A percentile compares a stretch with the other conserved stretches of the same genome.
Evolutionary conservation across 805 yeast species (phyloP).

Genomic region (Nadsonia fulvescens): DNA sequence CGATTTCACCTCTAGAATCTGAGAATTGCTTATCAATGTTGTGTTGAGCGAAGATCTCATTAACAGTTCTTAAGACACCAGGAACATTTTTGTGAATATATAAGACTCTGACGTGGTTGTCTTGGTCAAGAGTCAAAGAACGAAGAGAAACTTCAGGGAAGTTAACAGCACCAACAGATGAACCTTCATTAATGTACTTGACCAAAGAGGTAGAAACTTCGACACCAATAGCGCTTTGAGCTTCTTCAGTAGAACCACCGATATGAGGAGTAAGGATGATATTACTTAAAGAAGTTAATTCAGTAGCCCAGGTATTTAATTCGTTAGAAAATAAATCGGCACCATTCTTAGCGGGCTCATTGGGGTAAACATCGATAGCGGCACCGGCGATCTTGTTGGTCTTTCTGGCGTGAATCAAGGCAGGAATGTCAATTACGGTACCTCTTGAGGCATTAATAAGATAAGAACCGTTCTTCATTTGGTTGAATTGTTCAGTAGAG

Average conservation of each 20-base stretch:
- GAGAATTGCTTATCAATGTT: slow-evolving; percentile 96
- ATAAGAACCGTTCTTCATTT: slow-evolving; percentile 93
- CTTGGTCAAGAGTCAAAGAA: slow-evolving; percentile 72
- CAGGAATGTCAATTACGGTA: slow-evolving; percentile 91
- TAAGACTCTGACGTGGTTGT: slow-evolving; percentile 71
- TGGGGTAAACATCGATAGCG: slow-evolving; percentile 89
- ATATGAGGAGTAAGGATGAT: slow-evolving; percentile 91
- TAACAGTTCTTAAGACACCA: slow-evolving; percentile 94
- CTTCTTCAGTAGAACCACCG: slow-evolving; percentile 98
- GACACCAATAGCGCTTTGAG: slow-evolving; percentile 92
- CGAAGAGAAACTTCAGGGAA: slow-evolving; percentile 96
- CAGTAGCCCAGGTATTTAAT: slow-evolving; percentile 70
- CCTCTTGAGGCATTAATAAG: slow-evolving; percentile 95
- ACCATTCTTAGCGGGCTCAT: slow-evolving; percentile 96
- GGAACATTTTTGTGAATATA: slow-evolving; percentile 97
- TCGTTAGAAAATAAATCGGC: slow-evolving; percentile 53
- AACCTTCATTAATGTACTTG: slow-evolving; percentile 91
- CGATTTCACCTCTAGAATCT: slow-evolving; percentile 91
- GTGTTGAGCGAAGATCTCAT: slow-evolving; percentile 84
- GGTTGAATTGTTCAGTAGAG: slow-evolving; percentile 77
- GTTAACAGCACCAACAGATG: slow-evolving; percentile 87
- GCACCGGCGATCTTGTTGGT: slow-evolving; percentile 92
- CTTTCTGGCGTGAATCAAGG: slow-evolving; percentile 79
- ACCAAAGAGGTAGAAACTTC: slow-evolving; percentile 80
- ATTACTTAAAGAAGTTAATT: slow-evolving; percentile 66